A percentile compares a stretch with the other conserved stretches of the same genome.
phyloP scores from a whole-genome alignment of 768 basidiomycete genomes.

The Daedaleopsis sinensis region DNA sequence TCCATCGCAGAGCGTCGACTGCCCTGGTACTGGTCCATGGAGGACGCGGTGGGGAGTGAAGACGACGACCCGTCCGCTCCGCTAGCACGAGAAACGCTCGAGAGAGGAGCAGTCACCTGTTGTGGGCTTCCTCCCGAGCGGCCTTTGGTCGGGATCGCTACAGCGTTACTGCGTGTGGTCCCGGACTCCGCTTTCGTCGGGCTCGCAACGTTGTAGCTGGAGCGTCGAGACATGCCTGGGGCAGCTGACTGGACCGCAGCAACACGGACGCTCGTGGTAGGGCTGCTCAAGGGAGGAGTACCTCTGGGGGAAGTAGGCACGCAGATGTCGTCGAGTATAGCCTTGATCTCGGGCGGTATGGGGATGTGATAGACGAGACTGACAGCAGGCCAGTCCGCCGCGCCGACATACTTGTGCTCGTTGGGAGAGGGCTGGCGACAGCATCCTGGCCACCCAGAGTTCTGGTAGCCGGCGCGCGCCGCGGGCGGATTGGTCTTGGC shows the following conservation, averaged over 20 bases:
- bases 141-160: slow-evolving; percentile 45
- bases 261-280: slow-evolving; percentile 19
- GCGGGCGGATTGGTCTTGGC: slow-evolving; percentile 59
- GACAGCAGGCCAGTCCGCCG: slow-evolving; percentile 82
- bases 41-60: slow-evolving; percentile 42
- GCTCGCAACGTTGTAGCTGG: slow-evolving; percentile 26
- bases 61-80: slow-evolving; percentile 45
- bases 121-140: slow-evolving; percentile 60
- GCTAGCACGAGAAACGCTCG: slow-evolving; percentile 42
- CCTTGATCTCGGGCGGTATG: slow-evolving; percentile 73
- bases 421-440: slow-evolving; percentile 69
- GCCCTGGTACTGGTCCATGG: slow-evolving; percentile 46
- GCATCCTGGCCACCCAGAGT: slow-evolving; percentile 88
- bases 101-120: slow-evolving; percentile 43
- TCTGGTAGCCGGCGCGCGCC: slow-evolving; percentile 60
- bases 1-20: slow-evolving; percentile 52
- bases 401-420: slow-evolving; percentile 65
- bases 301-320: slow-evolving; percentile 39
- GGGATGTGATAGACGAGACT: slow-evolving; percentile 72
- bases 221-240: slow-evolving; percentile 27
- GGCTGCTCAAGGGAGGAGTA: slow-evolving; percentile 14
- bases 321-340: slow-evolving; percentile 58
- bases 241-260: slow-evolving; percentile 20
- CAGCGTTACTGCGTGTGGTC: slow-evolving; percentile 19
- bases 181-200: slow-evolving; percentile 26